Base-by-base conservation (phyloP, 164 flowering plant species). In the Amborella trichopoda region DNA sequence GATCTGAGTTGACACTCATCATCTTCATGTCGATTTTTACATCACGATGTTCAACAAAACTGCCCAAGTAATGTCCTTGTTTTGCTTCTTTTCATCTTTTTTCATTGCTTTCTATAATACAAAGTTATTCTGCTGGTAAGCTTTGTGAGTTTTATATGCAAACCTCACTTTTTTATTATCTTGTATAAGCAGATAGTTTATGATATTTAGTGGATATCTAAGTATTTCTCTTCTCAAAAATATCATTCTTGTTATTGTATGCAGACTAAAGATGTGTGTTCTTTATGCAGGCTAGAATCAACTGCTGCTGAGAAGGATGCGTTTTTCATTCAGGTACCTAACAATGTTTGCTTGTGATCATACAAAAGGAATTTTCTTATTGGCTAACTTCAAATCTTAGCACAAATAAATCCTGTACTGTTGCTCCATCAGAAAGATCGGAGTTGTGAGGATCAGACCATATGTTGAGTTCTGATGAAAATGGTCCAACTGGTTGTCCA, bases 241-340 rank as follows among this genome's bases (percentile, higher is more conserved):
- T 32, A n/a, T n/a, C n/a, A n/a, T n/a, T n/a, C n/a, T n/a, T n/a
- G n/a, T n/a, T n/a, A n/a, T n/a, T n/a, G n/a, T n/a, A n/a, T n/a
- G n/a, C n/a, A n/a, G n/a, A n/a, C n/a, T n/a, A n/a, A n/a, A 23
- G n/a, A 28, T 49, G 20, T 58, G 30, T 62, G 20, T 36, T 60
- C 22, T 32, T 2, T 47, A 14, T 71, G 61, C 54, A 91, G 99
- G 99, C 72, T 76, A 58, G 99, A 91, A 26, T 88, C 87, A 58
- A 39, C 71, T 26, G 72, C 67, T 46, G 66, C 69, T 40, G 94
- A 91, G 46, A 83, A 72, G 62, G 91, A 87, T 50, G 61, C 71
- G 10, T 72, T 82, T 50, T 67, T 91, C 40, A 42, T 55, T 53
- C 81, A 91, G 99, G 99, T 91, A 84, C 36, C n/a, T 32, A n/a